Conservation (phyloP, 768 basidiomycete genomes). For the Strobilomyces dryophilus region DNA sequence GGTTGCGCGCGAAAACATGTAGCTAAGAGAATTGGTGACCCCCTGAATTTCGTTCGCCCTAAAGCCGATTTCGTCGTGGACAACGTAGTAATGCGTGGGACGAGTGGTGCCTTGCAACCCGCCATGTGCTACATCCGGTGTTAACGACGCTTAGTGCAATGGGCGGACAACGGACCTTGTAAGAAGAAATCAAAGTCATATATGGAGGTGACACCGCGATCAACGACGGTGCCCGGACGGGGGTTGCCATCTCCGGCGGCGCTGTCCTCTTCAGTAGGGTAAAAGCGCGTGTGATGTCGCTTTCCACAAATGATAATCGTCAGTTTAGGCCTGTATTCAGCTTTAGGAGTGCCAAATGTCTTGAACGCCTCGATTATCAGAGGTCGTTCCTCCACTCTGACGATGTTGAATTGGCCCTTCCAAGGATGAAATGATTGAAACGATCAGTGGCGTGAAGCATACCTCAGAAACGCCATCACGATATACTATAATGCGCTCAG, state of each 20-base stretch:
- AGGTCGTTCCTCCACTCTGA: conserved; percentile 42
- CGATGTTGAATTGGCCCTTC: conserved; percentile 47
- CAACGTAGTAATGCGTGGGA: conserved; percentile 53
- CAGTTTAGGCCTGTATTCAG: conserved; percentile 42
- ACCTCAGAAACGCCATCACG: conserved; percentile 82
- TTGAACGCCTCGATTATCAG: conserved; percentile 40
- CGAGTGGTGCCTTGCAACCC: conserved; percentile 46
- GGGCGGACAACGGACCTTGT: conserved; percentile 33
- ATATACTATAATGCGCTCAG: conserved; percentile 48
- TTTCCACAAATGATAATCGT: conserved; percentile 56
- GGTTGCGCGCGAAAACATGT: conserved; percentile 59
- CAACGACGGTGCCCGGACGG: conserved; percentile 50
- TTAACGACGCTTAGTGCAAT: not conserved
- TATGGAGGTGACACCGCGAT: conserved; percentile 49
- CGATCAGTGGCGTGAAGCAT: conserved; percentile 1
- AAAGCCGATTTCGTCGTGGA: conserved; percentile 51
- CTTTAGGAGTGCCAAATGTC: conserved; percentile 34
- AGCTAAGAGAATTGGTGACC: conserved; percentile 53
- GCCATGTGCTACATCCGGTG: conserved; percentile 32
- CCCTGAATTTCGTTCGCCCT: conserved; percentile 46
- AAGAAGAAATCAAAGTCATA: conserved; percentile 56
- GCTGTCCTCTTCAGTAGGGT: conserved; percentile 40
- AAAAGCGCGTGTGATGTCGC: conserved; percentile 57
- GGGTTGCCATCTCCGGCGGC: conserved; percentile 49
- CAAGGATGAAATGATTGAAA: conserved; percentile 10